Base-by-base conservation (phyloP, 192 early-diverging fungal species). In the Coemansia aciculifera region DNA sequence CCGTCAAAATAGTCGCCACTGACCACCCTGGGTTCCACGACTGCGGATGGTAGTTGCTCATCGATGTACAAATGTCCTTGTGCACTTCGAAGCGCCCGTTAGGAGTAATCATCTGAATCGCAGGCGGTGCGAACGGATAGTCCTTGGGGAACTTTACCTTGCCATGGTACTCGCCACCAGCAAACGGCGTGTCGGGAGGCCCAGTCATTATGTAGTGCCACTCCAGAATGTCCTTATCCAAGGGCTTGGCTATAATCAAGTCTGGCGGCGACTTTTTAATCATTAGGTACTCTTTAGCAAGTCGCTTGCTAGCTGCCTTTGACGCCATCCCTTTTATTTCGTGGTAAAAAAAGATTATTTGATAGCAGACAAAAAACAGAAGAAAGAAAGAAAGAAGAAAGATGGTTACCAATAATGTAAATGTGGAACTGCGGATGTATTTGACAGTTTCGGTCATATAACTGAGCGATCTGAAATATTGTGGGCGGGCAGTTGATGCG, bases 21-120 rank as follows among this genome's bases (percentile, higher is more conserved):
- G 94, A 96, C 97, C 97, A 99, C 11, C 95, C 93, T 5, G 97
- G 97, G 66, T 94, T 89, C 96, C 97, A 98, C 62, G 86, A 90
- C 74, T 99, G 94, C 19, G 95, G 94, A 77, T 99, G 96, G 79
- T 92, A 93, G 38, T 89, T 93, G 44, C 94, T 95, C 64, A 97
- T 95, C 61, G 90, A 93, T 52, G 98, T 85, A 64, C 97, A 99
- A 3, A 99, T 95, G 70, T 99, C 95, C 64, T 92, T 96, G 70
- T 92, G 88, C 24, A 94, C 74, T 72, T 96, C 91, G 75, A 99
- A 99, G 13, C 97, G 87, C 11, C 95, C 92, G 64, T 89, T 92
- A 0, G 89, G 90, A 80, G 93, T 94, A 49, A 91, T 66, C 70
- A 94, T 88, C 69, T 90, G 88, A 32, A 94, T 79, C 39, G 88